These are phyloP conservation scores for Ustilago cynodontis DNA, from an alignment of 1,284 basidiomycete species.

Conservation along the genomic window DNA sequence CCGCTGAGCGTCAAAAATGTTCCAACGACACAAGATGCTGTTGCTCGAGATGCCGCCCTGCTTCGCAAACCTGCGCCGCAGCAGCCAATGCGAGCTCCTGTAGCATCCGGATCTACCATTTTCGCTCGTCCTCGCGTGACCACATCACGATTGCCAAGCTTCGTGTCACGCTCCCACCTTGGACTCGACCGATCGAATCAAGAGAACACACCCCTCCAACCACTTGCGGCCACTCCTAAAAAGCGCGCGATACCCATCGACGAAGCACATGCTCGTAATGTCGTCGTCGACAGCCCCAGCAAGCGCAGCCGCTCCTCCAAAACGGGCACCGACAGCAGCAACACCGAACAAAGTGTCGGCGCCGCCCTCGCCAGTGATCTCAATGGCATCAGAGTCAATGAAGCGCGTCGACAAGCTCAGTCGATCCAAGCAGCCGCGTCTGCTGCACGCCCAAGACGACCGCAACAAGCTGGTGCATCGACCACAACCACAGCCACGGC, in stretches of 20 bases:
- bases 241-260: slow-evolving; percentile 67
- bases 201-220: slow-evolving; percentile 27
- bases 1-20: slow-evolving; percentile 53
- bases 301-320: slow-evolving; percentile 59
- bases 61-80: slow-evolving; percentile 32
- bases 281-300: slow-evolving; percentile 51
- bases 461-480: slow-evolving; percentile 12
- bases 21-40: slow-evolving; percentile 32
- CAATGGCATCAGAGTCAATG: slow-evolving; percentile 43
- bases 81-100: slow-evolving; percentile 12
- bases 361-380: slow-evolving; percentile 46
- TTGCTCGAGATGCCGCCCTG: slow-evolving; percentile 21
- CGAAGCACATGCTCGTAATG: slow-evolving; percentile 62
- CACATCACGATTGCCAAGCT: slow-evolving; percentile 36
- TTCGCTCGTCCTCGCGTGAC: slow-evolving; percentile 38
- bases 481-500: slow-evolving; percentile 8
- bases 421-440: slow-evolving; percentile 14
- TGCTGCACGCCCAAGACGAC: slow-evolving; percentile 16
- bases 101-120: neutral
- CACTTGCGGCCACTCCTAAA: slow-evolving; percentile 57
- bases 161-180: slow-evolving; percentile 49
- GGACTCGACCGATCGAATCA: slow-evolving; percentile 47
- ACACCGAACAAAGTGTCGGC: slow-evolving; percentile 46
- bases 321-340: slow-evolving; percentile 49
- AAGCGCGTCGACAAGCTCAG: slow-evolving; percentile 24